Conservation (phyloP, 768 basidiomycete genomes). For the Leucosporidium scottii region DNA sequence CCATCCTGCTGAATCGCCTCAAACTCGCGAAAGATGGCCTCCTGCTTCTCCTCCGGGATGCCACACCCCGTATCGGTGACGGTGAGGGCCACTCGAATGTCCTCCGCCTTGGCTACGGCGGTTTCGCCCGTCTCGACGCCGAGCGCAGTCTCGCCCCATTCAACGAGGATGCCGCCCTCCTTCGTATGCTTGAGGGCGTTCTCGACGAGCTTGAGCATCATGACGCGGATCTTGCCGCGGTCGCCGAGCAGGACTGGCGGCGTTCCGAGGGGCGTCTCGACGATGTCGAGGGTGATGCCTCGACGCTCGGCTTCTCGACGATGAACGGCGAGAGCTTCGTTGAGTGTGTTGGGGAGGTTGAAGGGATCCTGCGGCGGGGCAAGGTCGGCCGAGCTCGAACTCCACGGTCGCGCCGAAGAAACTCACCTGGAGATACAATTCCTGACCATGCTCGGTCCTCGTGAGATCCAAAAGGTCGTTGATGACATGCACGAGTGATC, state of each 20-base stretch:
- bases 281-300: conserved; percentile 55
- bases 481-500: conserved; percentile 71
- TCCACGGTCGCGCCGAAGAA: background rate
- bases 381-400: background rate
- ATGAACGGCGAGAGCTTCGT: conserved; percentile 59
- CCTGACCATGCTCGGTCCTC: conserved; percentile 64
- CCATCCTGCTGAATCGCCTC: conserved; percentile 42
- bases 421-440: conserved; percentile 54
- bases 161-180: conserved; percentile 56
- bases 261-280: conserved; percentile 47
- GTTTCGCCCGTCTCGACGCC: conserved; percentile 45
- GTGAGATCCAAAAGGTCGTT: conserved; percentile 77
- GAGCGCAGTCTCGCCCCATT: conserved; percentile 57
- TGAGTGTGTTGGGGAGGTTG: conserved; percentile 55
- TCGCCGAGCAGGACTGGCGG: conserved; percentile 65
- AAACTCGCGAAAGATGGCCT: conserved; percentile 70
- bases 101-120: conserved; percentile 16
- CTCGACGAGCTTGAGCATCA: conserved; percentile 68
- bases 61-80: conserved; percentile 62
- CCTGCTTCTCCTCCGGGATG: conserved; percentile 58
- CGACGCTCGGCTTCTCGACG: conserved; percentile 59
- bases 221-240: conserved; percentile 56
- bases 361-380: conserved; percentile 55
- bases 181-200: conserved; percentile 74
- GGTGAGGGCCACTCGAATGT: conserved; percentile 29